Conservation (phyloP, 441 rosid species). For the Gossypium gossypioides region DNA sequence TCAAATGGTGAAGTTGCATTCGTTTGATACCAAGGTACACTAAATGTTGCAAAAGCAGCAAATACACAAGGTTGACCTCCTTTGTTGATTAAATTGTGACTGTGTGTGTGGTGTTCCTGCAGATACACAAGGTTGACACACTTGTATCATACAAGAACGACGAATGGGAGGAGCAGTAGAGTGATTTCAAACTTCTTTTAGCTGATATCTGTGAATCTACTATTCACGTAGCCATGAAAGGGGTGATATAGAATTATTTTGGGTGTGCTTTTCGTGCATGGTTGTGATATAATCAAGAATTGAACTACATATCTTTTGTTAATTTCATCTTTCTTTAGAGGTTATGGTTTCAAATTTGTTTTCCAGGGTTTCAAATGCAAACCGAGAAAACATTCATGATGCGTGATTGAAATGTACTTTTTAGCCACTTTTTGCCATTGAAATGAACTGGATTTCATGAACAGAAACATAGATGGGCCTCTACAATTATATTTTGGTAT, state of each 20-base stretch:
- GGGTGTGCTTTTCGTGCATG: not conserved
- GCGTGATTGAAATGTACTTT: not conserved
- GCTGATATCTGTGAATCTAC: conserved; percentile 34
- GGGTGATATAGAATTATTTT: not conserved
- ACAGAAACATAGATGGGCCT: too few relatives aligned
- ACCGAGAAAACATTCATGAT: not conserved
- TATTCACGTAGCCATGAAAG: conserved; percentile 27
- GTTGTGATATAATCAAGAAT: not conserved
- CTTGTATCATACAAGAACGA: conserved; percentile 92
- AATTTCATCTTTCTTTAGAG: not conserved
- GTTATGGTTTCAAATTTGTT: not conserved
- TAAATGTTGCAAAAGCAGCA: not conserved
- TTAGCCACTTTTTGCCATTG: not conserved
- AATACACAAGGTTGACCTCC: not conserved
- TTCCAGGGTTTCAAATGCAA: not conserved
- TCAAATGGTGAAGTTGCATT: conserved; percentile 91
- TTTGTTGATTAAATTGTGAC: not conserved
- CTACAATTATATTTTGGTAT: too few relatives aligned
- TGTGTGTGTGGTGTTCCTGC: conserved; percentile 17
- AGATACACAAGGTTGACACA: conserved; percentile 97
- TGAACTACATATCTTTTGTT: not conserved
- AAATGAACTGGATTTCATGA: too few relatives aligned
- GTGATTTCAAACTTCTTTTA: not conserved
- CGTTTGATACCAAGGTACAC: conserved; percentile 79
- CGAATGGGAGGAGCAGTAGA: conserved; percentile 75